A percentile compares a stretch with the other conserved stretches of the same genome.
These are phyloP conservation scores for Bolboschoenoplectus hybrid DNA, from an alignment of 202 grass and related monocot species.

Conservation along the genomic window DNA sequence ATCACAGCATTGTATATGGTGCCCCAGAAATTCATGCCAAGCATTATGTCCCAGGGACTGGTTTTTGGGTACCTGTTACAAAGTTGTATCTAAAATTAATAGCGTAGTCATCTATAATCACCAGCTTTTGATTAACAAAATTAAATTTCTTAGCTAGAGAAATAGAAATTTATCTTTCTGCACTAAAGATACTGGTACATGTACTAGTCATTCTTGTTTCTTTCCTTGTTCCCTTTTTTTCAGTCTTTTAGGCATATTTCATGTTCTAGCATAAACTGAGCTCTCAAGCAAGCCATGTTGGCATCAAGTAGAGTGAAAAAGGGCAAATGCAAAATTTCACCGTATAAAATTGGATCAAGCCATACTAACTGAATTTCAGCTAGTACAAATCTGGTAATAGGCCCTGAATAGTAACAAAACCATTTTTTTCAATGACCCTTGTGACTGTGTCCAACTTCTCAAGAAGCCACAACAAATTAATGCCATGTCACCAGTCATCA, in stretches of 20 bases:
- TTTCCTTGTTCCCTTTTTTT: background rate
- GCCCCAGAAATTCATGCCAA: slow-evolving; percentile 99
- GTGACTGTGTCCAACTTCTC: background rate
- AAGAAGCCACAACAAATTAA: no score
- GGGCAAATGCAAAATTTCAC: background rate
- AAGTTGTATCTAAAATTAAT: slow-evolving; percentile 6
- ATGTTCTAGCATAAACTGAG: background rate
- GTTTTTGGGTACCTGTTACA: slow-evolving; percentile 81
- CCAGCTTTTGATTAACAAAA: background rate
- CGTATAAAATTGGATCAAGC: background rate
- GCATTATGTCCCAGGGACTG: slow-evolving; percentile 96
- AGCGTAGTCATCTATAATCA: background rate
- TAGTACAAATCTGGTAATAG: background rate
- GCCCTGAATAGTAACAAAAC: background rate
- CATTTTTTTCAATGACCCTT: background rate
- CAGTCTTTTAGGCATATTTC: background rate
- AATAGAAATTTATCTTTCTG: background rate
- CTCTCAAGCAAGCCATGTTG: background rate
- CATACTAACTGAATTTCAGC: slow-evolving; percentile 15
- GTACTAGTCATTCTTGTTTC: background rate
- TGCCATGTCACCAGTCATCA: no score
- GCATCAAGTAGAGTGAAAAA: background rate
- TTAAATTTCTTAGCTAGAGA: slow-evolving; percentile 12
- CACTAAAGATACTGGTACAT: background rate
- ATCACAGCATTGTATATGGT: slow-evolving; percentile 82